phyloP scores from a whole-genome alignment of 371 early-diverging fungal genomes.

The Enteropsectra breve region DNA sequence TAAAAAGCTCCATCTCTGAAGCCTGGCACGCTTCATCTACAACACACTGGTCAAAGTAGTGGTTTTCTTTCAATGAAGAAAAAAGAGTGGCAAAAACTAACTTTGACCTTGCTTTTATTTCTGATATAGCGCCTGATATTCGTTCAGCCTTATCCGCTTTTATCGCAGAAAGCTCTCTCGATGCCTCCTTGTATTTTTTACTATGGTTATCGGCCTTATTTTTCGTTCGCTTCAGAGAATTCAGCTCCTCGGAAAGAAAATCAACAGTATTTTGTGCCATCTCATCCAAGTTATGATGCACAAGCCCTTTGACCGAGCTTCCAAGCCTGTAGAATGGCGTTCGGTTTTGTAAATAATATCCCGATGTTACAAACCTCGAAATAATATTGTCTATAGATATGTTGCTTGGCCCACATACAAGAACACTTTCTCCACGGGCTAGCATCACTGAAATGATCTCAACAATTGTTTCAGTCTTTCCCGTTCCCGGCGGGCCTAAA shows the following conservation, averaged over 20 bases:
- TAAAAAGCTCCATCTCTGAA: conserved; percentile 77
- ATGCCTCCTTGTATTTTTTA: neutral
- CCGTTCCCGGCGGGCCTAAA: conserved; percentile 85
- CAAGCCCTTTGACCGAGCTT: neutral
- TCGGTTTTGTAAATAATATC: neutral
- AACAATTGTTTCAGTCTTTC: conserved; percentile 63
- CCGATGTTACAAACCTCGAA: neutral
- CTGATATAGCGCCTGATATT: neutral
- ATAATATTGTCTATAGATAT: conserved; percentile 12
- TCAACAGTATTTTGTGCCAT: neutral
- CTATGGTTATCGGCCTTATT: neutral
- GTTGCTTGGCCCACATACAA: conserved; percentile 11
- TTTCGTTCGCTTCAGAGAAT: neutral
- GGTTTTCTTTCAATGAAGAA: conserved; percentile 14
- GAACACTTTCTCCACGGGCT: neutral
- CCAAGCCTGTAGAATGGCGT: neutral
- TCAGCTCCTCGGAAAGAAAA: neutral
- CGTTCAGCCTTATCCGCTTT: neutral
- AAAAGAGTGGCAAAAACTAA: conserved; percentile 8
- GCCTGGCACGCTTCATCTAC: conserved; percentile 95
- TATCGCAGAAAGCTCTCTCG: neutral
- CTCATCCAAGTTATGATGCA: neutral
- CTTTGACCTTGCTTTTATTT: neutral
- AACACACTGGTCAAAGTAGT: conserved; percentile 74
- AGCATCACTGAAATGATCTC: neutral